These are phyloP conservation scores for Pseudonitzschia multiseries DNA, from an alignment of 108 stramenopile genomes.

Conservation along the genomic window DNA sequence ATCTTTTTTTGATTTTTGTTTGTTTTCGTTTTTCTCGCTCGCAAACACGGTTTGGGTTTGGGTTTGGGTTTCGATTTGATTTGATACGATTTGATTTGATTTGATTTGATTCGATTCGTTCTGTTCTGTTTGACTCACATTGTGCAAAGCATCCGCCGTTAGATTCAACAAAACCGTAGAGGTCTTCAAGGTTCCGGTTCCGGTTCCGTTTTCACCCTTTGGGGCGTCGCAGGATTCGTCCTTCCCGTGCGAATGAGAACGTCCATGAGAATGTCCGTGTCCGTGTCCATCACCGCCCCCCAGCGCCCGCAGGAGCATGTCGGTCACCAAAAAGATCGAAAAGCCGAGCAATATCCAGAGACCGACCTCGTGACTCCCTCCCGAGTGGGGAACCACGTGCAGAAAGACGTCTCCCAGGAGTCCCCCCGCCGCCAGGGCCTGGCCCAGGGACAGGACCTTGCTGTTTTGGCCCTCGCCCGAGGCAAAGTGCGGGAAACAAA, in stretches of 20 bases:
- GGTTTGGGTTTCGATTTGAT: too few relatives aligned
- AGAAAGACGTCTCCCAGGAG: slow-evolving; percentile 87
- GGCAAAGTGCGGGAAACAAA: slow-evolving; percentile 69
- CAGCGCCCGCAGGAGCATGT: slow-evolving; percentile 66
- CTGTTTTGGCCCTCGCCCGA: slow-evolving; percentile 33
- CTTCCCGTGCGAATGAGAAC: not conserved
- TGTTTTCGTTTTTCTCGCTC: too few relatives aligned
- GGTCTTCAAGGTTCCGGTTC: slow-evolving; percentile 1
- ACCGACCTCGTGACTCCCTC: slow-evolving; percentile 48
- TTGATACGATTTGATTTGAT: not conserved
- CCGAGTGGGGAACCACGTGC: slow-evolving; percentile 71
- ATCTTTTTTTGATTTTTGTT: too few relatives aligned
- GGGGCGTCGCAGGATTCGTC: not conserved
- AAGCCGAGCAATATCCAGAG: slow-evolving; percentile 71
- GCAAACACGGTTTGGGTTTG: too few relatives aligned
- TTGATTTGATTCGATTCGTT: too few relatives aligned
- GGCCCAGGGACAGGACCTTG: slow-evolving; percentile 60
- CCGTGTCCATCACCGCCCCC: slow-evolving; percentile 34
- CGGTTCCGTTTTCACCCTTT: not conserved
- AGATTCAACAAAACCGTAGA: slow-evolving; percentile 72
- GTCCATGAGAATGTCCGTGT: slow-evolving; percentile 17
- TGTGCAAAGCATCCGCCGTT: slow-evolving; percentile 84
- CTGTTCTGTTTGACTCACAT: slow-evolving; percentile 23
- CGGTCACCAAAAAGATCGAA: slow-evolving; percentile 63
- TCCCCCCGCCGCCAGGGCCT: slow-evolving; percentile 78